These are phyloP conservation scores for Ganoderma sinense DNA, from an alignment of 1,284 basidiomycete species.

Conservation along the genomic window DNA sequence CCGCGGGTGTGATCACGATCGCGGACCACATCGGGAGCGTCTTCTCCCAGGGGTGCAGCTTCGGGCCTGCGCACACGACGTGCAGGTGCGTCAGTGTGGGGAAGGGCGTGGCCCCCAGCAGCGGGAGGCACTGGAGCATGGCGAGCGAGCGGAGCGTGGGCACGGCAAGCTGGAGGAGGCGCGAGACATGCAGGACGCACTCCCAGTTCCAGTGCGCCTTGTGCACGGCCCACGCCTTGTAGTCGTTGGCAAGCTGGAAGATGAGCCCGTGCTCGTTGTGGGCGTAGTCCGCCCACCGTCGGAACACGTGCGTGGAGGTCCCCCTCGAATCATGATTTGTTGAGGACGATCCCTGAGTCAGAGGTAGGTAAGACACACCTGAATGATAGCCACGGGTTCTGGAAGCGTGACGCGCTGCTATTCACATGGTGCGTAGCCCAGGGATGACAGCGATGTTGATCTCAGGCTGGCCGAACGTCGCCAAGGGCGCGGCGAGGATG, in stretches of 20 bases:
- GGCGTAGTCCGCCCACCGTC: constrained; percentile 22
- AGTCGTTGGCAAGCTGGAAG: constrained; percentile 26
- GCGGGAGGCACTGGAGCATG: constrained; percentile 20
- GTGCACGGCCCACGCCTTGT: constrained; percentile 18
- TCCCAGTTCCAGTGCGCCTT: constrained; percentile 28
- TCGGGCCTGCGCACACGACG: constrained; percentile 22
- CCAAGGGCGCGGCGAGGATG: constrained; percentile 92
- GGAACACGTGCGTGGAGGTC: constrained; percentile 15
- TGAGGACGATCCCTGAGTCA: too few species aligned
- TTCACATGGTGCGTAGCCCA: constrained; percentile 49
- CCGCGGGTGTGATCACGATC: constrained; percentile 21
- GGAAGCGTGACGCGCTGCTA: constrained; percentile 31
- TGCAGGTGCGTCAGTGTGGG: constrained; percentile 26
- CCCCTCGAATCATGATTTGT: too few species aligned
- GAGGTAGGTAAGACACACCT: constrained; percentile 21
- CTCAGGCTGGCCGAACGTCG: constrained; percentile 96
- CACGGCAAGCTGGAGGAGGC: constrained; percentile 26
- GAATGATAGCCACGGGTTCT: constrained; percentile 42
- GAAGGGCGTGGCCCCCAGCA: constrained; percentile 12
- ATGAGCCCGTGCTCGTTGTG: constrained; percentile 24
- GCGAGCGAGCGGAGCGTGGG: constrained; percentile 24
- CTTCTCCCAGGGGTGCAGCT: constrained; percentile 30
- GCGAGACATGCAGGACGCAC: constrained; percentile 25
- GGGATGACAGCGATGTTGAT: constrained; percentile 98
- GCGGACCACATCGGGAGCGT: constrained; percentile 27